Percentiles rank a stretch among this genome's conserved stretches.
These are phyloP conservation scores for Aegilops tauschii DNA, from an alignment of 176 grass and related monocot species.

Conservation along the genomic window DNA sequence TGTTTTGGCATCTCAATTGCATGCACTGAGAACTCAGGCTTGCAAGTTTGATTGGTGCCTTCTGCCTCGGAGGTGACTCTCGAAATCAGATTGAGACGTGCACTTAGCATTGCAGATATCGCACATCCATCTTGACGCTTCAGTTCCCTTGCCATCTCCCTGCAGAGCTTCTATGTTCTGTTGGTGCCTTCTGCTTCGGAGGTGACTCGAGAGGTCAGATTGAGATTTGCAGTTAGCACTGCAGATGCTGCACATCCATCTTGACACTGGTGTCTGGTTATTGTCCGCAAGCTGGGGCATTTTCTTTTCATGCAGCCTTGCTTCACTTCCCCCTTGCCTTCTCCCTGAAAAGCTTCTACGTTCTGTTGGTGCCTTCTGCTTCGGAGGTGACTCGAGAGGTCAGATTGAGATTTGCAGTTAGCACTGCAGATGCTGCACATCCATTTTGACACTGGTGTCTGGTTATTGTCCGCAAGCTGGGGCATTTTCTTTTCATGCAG, in stretches of 20 bases:
- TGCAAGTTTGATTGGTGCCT: background rate
- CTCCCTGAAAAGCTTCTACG: background rate
- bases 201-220: constrained; percentile 1
- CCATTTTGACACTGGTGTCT: background rate
- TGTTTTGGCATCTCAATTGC: background rate
- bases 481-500: background rate
- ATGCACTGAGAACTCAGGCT: background rate
- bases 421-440: background rate
- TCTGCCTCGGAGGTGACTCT: background rate
- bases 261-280: background rate
- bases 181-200: constrained; percentile 10
- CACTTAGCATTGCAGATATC: background rate
- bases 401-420: background rate
- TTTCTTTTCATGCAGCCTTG: no score
- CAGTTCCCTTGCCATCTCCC: background rate
- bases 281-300: no score
- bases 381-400: background rate
- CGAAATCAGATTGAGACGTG: background rate
- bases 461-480: constrained; percentile 1
- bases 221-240: constrained; percentile 1
- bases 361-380: constrained; percentile 9
- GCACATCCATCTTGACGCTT: background rate
- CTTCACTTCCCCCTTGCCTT: no score
- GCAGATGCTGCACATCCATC: constrained; percentile 11
- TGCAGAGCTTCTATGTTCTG: background rate